A percentile compares a stretch with the other conserved stretches of the same genome.
Evolutionary conservation across 768 basidiomycete species (phyloP).

Genomic region (Boletus reticulatus): DNA sequence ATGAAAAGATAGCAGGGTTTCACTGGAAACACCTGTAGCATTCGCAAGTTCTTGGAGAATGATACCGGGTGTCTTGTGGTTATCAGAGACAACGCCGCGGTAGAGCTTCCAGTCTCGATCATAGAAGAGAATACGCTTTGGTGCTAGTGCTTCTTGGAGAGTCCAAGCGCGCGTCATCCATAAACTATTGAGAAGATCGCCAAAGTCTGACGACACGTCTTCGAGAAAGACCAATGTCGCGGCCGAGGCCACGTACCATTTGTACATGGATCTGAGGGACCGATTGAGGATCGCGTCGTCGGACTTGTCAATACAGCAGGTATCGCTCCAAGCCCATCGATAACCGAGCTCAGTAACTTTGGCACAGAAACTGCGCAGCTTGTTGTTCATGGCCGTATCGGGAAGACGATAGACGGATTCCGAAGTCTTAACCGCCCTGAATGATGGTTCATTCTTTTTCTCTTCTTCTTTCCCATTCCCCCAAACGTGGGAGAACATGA

Average conservation of each 20-base stretch:
- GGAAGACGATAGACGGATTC: not conserved
- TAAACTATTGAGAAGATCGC: not conserved
- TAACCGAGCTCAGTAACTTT: not conserved
- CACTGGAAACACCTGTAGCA: not conserved
- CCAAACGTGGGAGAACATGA: not conserved
- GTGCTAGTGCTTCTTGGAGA: not conserved
- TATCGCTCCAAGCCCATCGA: not conserved
- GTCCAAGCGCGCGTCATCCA: slow-evolving; percentile 1
- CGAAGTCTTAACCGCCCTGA: not conserved
- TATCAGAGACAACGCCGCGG: not conserved
- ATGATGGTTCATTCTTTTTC: not conserved
- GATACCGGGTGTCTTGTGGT: not conserved
- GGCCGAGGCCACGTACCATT: not conserved
- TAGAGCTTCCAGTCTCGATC: not conserved
- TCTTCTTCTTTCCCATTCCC: not conserved
- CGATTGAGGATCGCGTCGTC: not conserved
- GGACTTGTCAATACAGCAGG: not conserved
- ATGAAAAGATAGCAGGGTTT: not conserved
- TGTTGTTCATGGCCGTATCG: not conserved
- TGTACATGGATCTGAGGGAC: not conserved
- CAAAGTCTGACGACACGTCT: not conserved
- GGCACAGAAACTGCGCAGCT: not conserved
- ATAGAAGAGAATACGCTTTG: not conserved
- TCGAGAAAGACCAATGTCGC: not conserved
- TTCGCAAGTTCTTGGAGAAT: not conserved